Evolutionary conservation across 257 asterid genomes (phyloP).

Genomic region (Echites panduratus): DNA sequence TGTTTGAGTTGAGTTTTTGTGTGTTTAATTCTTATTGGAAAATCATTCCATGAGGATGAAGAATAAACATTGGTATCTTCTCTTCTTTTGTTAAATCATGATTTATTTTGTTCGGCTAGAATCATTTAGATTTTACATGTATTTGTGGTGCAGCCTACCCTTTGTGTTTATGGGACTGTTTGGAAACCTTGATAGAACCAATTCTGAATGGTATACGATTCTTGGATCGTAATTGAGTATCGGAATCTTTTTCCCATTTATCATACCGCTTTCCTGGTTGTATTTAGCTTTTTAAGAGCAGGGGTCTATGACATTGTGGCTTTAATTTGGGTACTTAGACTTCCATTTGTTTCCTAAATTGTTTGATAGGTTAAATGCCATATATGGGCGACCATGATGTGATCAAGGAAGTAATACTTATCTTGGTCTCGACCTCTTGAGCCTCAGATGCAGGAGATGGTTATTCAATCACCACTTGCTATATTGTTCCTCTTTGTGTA

Average conservation of each 20-base stretch:
- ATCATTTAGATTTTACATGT: neutral
- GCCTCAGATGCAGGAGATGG: neutral
- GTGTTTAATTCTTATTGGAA: neutral
- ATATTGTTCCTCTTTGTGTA: neutral
- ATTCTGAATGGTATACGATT: neutral
- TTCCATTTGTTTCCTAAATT: neutral
- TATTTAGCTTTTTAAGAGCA: neutral
- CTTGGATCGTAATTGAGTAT: neutral
- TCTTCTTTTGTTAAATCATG: neutral
- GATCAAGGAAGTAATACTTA: neutral
- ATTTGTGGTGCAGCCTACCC: neutral
- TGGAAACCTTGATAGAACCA: neutral
- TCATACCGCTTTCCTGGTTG: neutral
- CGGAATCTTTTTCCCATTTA: neutral
- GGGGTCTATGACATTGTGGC: neutral
- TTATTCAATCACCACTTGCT: neutral
- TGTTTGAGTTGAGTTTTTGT: neutral
- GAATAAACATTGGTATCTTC: neutral
- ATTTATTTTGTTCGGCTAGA: neutral
- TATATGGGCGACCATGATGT: neutral
- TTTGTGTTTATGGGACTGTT: neutral
- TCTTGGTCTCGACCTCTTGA: neutral
- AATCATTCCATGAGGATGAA: neutral
- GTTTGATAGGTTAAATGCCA: neutral
- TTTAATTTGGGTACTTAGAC: neutral